Percentiles rank a stretch among this genome's conserved stretches.
phyloP scores from a whole-genome alignment of 345 rosid species.

The Brassica cretica region DNA sequence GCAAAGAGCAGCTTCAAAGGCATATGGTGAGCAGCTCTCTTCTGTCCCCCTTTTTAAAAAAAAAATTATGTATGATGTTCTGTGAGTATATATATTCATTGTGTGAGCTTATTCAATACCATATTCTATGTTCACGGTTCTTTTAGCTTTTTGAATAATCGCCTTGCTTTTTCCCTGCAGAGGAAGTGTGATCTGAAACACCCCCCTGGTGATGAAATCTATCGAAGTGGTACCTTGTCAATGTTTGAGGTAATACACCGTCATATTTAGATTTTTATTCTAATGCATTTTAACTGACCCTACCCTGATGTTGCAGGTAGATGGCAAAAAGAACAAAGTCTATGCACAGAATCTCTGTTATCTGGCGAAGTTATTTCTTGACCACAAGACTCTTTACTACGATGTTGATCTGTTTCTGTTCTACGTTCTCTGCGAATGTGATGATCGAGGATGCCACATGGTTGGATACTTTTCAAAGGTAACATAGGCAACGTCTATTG shows the following conservation, averaged over 20 bases:
- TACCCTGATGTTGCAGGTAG: slow-evolving; percentile 27
- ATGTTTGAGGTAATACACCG: slow-evolving; percentile 83
- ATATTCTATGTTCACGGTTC: not conserved
- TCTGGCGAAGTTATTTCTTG: slow-evolving; percentile 93
- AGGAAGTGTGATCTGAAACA: slow-evolving; percentile 94
- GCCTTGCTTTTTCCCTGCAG: slow-evolving; percentile 40
- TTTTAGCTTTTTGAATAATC: not conserved
- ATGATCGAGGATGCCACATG: slow-evolving; percentile 99
- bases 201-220: slow-evolving; percentile 98
- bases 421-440: slow-evolving; percentile 53
- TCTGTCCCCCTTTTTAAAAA: not conserved
- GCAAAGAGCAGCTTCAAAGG: slow-evolving; percentile 97
- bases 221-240: slow-evolving; percentile 88
- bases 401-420: slow-evolving; percentile 89
- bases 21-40: slow-evolving; percentile 73
- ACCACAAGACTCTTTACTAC: slow-evolving; percentile 97
- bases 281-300: not conserved
- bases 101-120: not conserved
- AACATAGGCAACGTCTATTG: not conserved
- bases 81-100: not conserved
- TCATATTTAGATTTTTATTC: not conserved
- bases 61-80: not conserved
- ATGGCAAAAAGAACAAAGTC: slow-evolving; percentile 43
- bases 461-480: slow-evolving; percentile 93
- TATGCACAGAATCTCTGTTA: slow-evolving; percentile 85